Evolutionary conservation across 1,139 yeast species (phyloP).

Genomic region (Protomyces macrosporus): DNA sequence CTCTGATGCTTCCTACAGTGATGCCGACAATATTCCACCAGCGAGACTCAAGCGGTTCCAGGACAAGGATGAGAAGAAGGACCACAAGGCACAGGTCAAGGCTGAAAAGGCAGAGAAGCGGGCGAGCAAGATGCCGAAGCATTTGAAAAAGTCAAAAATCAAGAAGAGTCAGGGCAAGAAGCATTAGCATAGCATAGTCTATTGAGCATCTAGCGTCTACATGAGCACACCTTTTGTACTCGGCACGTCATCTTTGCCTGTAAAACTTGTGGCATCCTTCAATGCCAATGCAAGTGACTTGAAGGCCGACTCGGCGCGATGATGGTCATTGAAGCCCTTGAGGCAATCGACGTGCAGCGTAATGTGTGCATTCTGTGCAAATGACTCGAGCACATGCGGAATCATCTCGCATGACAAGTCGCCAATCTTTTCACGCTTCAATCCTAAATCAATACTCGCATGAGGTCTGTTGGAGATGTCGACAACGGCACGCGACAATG

Average conservation of each 20-base stretch:
- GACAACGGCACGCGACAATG: slow-evolving; percentile 87
- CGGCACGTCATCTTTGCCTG: slow-evolving; percentile 87
- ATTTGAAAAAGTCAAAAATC: slow-evolving; percentile 57
- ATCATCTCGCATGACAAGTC: slow-evolving; percentile 92
- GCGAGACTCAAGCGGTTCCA: slow-evolving; percentile 53
- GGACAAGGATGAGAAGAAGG: slow-evolving; percentile 70
- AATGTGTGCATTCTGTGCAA: slow-evolving; percentile 84
- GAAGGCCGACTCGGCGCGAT: slow-evolving; percentile 91
- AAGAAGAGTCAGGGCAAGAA: slow-evolving; percentile 26
- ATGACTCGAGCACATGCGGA: slow-evolving; percentile 89
- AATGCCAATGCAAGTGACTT: slow-evolving; percentile 92
- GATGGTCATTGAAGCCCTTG: slow-evolving; percentile 92
- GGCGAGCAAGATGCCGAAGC: slow-evolving; percentile 85
- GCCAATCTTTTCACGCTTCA: slow-evolving; percentile 88
- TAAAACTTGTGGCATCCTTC: slow-evolving; percentile 73
- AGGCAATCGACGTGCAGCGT: slow-evolving; percentile 92
- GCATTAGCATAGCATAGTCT: not conserved
- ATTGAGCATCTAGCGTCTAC: not conserved
- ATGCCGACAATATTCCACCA: slow-evolving; percentile 27
- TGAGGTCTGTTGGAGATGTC: slow-evolving; percentile 89
- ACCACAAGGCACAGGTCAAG: slow-evolving; percentile 76
- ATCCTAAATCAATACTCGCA: slow-evolving; percentile 82
- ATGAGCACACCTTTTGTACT: slow-evolving; percentile 87
- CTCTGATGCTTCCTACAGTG: slow-evolving; percentile 38
- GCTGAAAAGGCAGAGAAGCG: slow-evolving; percentile 82